Evolutionary conservation across 495 filamentous ascomycete genomes (phyloP).

Genomic region (Aspergillus avenaceus): DNA sequence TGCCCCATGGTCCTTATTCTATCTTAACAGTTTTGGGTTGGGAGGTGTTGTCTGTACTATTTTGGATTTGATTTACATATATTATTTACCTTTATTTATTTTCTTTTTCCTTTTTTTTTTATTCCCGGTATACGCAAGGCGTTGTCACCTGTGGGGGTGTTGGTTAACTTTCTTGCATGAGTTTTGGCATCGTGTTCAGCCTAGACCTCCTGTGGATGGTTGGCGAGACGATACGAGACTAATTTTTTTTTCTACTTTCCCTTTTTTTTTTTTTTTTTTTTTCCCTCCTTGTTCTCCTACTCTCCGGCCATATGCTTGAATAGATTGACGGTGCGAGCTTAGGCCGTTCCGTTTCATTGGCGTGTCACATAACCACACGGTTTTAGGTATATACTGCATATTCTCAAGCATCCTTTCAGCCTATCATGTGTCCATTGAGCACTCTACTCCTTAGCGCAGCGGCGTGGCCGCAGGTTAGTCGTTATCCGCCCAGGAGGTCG

Average conservation of each 20-base stretch:
- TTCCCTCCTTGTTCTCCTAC: not conserved
- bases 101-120: constrained; percentile 1
- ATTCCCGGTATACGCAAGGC: constrained; percentile 14
- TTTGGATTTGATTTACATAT: constrained; percentile 1
- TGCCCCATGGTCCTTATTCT: constrained; percentile 3
- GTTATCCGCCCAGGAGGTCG: not conserved
- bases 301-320: constrained; percentile 3
- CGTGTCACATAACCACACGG: constrained; percentile 18
- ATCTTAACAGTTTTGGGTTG: constrained; percentile 13
- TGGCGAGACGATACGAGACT: constrained; percentile 7
- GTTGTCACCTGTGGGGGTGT: constrained; percentile 14
- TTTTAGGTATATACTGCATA: constrained; percentile 20
- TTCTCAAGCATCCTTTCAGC: too few relatives aligned
- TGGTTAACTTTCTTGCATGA: not conserved
- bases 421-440: constrained; percentile 8
- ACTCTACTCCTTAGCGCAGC: not conserved
- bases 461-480: constrained; percentile 8
- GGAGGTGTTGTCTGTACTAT: constrained; percentile 9
- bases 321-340: constrained; percentile 10
- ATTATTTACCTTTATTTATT: not conserved
- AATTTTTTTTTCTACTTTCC: constrained; percentile 1
- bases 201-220: constrained; percentile 3
- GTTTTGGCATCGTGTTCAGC: not conserved
- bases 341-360: constrained; percentile 10
- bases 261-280: constrained; percentile 4